Conservation (phyloP, 106 monocot species). For the Dioscorea zingiberensis region DNA sequence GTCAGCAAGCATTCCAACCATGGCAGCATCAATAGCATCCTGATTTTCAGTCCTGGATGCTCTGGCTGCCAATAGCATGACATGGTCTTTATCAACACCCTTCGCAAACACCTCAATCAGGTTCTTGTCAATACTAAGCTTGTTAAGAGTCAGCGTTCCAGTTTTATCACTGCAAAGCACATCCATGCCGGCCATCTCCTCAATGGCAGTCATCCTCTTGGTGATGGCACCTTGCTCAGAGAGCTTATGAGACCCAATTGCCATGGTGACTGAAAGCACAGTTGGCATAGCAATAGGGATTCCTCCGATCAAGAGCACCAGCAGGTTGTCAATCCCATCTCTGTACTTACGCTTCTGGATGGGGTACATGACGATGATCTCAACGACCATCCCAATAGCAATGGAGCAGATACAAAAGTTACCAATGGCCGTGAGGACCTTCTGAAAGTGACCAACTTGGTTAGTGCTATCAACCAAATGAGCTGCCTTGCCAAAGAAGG, state of each 20-base stretch:
- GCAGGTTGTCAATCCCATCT: constrained; percentile 82
- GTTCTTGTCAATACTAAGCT: constrained; percentile 89
- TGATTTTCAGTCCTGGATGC: constrained; percentile 93
- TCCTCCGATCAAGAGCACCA: constrained; percentile 95
- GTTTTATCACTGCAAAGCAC: constrained; percentile 99
- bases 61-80: constrained; percentile 74
- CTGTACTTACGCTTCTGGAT: constrained; percentile 84
- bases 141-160: constrained; percentile 88
- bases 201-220: constrained; percentile 99
- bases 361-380: constrained; percentile 96
- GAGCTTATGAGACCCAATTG: constrained; percentile 93
- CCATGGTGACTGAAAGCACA: constrained; percentile 95
- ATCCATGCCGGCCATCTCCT: constrained; percentile 99
- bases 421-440: constrained; percentile 91
- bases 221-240: constrained; percentile 98
- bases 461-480: constrained; percentile 97
- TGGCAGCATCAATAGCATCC: constrained; percentile 94
- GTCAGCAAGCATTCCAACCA: constrained; percentile 98
- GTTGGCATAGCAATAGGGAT: constrained; percentile 99
- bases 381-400: constrained; percentile 72
- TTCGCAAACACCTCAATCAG: constrained; percentile 77
- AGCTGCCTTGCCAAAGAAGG: constrained; percentile 99
- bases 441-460: constrained; percentile 94
- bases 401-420: constrained; percentile 99
- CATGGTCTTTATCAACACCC: constrained; percentile 87